Conservation (phyloP, 75 land plant genomes). For the Picea glauca region DNA sequence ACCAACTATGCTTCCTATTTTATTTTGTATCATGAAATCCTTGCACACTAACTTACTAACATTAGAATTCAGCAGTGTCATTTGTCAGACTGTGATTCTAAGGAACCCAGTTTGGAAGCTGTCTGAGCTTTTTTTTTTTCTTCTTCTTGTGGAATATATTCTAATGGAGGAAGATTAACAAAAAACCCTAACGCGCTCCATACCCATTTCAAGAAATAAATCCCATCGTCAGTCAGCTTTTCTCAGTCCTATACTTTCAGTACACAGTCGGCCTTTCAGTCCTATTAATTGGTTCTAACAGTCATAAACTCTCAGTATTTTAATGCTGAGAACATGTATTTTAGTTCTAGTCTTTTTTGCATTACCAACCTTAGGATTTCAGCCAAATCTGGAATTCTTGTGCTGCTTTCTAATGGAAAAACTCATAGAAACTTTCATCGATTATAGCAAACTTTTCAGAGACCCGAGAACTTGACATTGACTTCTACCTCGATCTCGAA, state of each 20-base stretch:
- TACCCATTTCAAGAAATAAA: not conserved
- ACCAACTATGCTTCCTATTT: not conserved
- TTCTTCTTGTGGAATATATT: slow-evolving; percentile 1
- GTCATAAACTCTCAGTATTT: not conserved
- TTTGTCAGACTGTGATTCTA: too few species aligned
- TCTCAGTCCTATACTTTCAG: not conserved
- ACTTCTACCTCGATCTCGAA: too few species aligned
- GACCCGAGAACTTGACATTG: too few species aligned
- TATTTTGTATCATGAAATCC: not conserved
- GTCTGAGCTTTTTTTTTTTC: not conserved
- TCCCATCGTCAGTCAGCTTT: not conserved
- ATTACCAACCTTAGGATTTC: too few species aligned
- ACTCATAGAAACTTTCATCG: not conserved
- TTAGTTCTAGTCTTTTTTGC: not conserved
- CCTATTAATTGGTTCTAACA: not conserved
- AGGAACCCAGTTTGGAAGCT: not conserved
- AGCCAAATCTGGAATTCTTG: not conserved
- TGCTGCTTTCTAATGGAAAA: not conserved
- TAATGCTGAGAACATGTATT: not conserved
- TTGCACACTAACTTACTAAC: too few species aligned
- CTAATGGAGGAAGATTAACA: not conserved
- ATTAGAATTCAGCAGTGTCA: too few species aligned
- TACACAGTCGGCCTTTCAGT: not conserved
- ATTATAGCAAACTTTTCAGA: not conserved
- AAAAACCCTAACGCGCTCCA: not conserved